These are phyloP conservation scores for Termitomyces heimii DNA, from an alignment of 768 basidiomycete species.

Conservation along the genomic window DNA sequence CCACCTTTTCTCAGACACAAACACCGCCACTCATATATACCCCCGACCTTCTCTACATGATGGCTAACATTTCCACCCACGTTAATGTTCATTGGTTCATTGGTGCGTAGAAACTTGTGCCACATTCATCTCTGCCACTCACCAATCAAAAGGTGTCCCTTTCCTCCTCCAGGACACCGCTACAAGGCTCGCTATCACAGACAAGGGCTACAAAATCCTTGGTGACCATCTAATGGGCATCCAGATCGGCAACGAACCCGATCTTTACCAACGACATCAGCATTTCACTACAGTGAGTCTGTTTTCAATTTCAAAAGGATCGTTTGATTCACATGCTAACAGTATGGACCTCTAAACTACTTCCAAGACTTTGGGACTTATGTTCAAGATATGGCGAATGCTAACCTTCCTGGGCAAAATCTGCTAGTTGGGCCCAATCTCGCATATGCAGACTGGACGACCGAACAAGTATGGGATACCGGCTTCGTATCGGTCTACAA, in stretches of 20 bases:
- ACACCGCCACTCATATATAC: conserved; percentile 70
- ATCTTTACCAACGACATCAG: conserved; percentile 38
- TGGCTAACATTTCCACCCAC: conserved; percentile 56
- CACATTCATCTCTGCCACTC: neutral
- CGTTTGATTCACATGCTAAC: neutral
- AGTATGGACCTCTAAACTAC: conserved; percentile 43
- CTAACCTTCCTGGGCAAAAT: conserved; percentile 26
- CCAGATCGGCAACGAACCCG: conserved; percentile 69
- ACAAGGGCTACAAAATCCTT: conserved; percentile 58
- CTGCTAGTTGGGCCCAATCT: conserved; percentile 56
- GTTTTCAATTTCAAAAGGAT: neutral
- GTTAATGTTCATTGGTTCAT: conserved; percentile 67
- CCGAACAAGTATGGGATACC: conserved; percentile 47
- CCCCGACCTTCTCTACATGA: conserved; percentile 59
- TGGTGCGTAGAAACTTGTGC: conserved; percentile 21
- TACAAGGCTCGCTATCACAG: conserved; percentile 50
- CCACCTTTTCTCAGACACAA: conserved; percentile 35
- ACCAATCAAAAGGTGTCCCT: conserved; percentile 34
- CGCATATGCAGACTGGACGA: conserved; percentile 46
- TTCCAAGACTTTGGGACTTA: conserved; percentile 42
- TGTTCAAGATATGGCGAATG: conserved; percentile 28
- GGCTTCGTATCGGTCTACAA: conserved; percentile 42
- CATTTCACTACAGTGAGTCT: conserved; percentile 27
- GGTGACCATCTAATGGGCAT: conserved; percentile 63
- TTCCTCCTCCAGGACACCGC: conserved; percentile 52